Conservation (phyloP, 2,329 filamentous ascomycete genomes). For the Exophiala alcalophila region DNA sequence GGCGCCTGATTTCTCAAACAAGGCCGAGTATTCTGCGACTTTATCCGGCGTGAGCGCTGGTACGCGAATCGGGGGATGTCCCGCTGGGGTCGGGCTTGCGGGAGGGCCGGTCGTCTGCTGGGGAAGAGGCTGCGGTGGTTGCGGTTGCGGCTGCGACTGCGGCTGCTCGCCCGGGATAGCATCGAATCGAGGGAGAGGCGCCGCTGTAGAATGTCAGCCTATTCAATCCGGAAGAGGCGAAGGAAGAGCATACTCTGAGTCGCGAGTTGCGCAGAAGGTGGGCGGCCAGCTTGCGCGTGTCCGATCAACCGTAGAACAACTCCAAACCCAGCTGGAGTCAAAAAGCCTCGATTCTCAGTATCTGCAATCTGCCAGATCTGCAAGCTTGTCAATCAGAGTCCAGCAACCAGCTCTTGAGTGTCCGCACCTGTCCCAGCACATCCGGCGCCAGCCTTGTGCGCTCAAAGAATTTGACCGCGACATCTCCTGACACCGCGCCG, state of each 20-base stretch:
- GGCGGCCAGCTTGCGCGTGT: constrained; percentile 84
- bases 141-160: constrained; percentile 30
- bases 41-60: constrained; percentile 86
- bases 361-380: constrained; percentile 99
- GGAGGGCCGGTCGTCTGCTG: constrained; percentile 55
- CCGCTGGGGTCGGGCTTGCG: constrained; percentile 44
- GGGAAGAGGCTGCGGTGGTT: constrained; percentile 42
- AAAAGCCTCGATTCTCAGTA: constrained; percentile 88
- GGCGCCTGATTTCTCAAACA: constrained; percentile 86
- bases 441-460: constrained; percentile 86
- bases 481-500: constrained; percentile 90
- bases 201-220: constrained; percentile 47
- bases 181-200: constrained; percentile 89
- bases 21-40: constrained; percentile 77
- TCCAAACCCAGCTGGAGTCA: constrained; percentile 90
- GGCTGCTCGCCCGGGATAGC: constrained; percentile 35
- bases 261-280: constrained; percentile 77
- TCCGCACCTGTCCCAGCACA: constrained; percentile 75
- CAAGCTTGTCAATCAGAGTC: constrained; percentile 16
- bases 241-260: constrained; percentile 58
- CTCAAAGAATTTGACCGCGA: constrained; percentile 96
- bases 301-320: constrained; percentile 91
- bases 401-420: background rate
- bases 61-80: constrained; percentile 70
- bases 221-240: background rate